These are phyloP conservation scores for Phaffomyces opuntiae DNA, from an alignment of 805 yeast genomes.

Conservation along the genomic window DNA sequence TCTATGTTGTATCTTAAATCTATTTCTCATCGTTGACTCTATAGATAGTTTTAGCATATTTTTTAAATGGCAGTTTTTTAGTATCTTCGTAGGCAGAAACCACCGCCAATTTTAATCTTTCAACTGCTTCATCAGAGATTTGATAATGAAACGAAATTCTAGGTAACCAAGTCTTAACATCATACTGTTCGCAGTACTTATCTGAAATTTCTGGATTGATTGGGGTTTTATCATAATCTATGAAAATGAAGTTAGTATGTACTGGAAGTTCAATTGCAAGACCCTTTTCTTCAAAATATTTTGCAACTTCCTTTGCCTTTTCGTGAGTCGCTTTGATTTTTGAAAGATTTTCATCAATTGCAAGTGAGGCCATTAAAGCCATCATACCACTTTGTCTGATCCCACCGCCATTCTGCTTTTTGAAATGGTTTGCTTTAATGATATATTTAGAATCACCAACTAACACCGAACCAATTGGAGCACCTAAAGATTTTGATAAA, in stretches of 20 bases:
- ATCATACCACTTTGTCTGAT: conserved; percentile 82
- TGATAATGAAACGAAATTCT: conserved; percentile 58
- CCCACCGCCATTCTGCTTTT: conserved; percentile 93
- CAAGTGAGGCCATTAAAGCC: conserved; percentile 69
- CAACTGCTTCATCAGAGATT: conserved; percentile 13
- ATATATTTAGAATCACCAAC: conserved; percentile 61
- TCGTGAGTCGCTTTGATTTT: conserved; percentile 41
- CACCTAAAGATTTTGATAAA: conserved; percentile 84
- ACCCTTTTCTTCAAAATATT: conserved; percentile 44
- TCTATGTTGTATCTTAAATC: not conserved
- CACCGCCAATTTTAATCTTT: conserved; percentile 25
- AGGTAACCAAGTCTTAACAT: conserved; percentile 52
- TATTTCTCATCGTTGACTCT: conserved; percentile 1
- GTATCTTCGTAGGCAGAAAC: conserved; percentile 31
- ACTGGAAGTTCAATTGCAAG: conserved; percentile 61
- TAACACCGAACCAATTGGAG: conserved; percentile 86
- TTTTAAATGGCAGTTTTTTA: conserved; percentile 7
- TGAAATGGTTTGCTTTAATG: conserved; percentile 72
- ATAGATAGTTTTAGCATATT: conserved; percentile 2
- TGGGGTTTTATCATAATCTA: conserved; percentile 41
- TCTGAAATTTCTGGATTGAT: conserved; percentile 51
- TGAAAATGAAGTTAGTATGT: conserved; percentile 77
- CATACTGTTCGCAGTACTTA: conserved; percentile 47
- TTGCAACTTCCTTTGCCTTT: conserved; percentile 44
- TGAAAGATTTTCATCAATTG: conserved; percentile 62